These are phyloP conservation scores for Pleoardoris graminearum DNA, from an alignment of 2,329 filamentous ascomycete genomes.

Conservation along the genomic window DNA sequence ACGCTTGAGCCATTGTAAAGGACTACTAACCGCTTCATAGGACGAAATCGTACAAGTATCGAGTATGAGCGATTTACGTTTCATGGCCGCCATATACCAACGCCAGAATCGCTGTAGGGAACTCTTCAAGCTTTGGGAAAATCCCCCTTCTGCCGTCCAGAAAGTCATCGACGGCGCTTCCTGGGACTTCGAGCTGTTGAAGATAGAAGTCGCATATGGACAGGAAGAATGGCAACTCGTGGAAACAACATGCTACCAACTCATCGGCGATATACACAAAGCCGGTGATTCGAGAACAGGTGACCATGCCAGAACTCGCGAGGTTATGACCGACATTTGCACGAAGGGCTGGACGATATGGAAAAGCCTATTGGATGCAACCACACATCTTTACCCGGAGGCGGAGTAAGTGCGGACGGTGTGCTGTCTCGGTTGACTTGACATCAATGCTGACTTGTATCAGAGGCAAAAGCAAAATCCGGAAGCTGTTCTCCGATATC, in stretches of 20 bases:
- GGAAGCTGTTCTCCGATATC: background rate
- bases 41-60: conserved; percentile 32
- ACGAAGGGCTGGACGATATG: conserved; percentile 26
- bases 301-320: background rate
- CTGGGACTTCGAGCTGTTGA: conserved; percentile 28
- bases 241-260: conserved; percentile 19
- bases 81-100: conserved; percentile 38
- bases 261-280: conserved; percentile 18
- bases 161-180: conserved; percentile 26
- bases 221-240: conserved; percentile 21
- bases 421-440: background rate
- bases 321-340: conserved; percentile 20
- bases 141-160: conserved; percentile 20
- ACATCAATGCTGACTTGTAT: background rate
- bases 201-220: conserved; percentile 16
- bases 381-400: conserved; percentile 5
- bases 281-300: background rate
- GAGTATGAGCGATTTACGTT: conserved; percentile 38
- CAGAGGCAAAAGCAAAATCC: conserved; percentile 2
- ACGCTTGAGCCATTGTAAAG: background rate
- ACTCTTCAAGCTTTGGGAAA: conserved; percentile 30
- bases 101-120: conserved; percentile 29
- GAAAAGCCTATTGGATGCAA: conserved; percentile 21
- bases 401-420: conserved; percentile 16
- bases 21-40: conserved; percentile 21